A percentile compares a stretch with the other conserved stretches of the same genome.
These are phyloP conservation scores for Tetracladium maxilliforme DNA, from an alignment of 2,329 filamentous ascomycete species.

Conservation along the genomic window DNA sequence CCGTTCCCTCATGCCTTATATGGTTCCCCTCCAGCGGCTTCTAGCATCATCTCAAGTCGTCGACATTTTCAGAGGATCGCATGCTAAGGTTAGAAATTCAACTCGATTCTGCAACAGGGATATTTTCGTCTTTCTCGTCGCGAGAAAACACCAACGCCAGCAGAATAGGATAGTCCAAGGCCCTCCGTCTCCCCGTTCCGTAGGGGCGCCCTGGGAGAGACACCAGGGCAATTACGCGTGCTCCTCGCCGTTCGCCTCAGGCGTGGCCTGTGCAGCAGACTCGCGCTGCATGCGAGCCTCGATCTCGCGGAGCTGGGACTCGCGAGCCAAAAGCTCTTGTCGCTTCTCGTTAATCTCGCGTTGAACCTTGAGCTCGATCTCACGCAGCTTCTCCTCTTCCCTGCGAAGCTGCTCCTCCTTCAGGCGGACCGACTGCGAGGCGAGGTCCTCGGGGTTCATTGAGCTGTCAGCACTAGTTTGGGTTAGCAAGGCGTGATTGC, in stretches of 20 bases:
- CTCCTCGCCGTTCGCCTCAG: conserved; percentile 16
- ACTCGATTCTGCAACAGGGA: no score
- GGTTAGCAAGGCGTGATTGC: not conserved
- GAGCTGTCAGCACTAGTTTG: conserved; percentile 52
- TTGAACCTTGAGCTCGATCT: conserved; percentile 99
- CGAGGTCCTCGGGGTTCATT: conserved; percentile 95
- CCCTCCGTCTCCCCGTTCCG: no score
- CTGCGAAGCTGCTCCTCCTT: conserved; percentile 99
- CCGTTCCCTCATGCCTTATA: no score
- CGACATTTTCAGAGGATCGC: no score
- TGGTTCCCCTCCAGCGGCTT: no score
- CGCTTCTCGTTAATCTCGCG: conserved; percentile 99
- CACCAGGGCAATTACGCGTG: no score
- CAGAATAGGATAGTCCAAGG: no score
- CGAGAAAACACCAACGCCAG: no score
- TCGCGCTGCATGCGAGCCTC: conserved; percentile 94
- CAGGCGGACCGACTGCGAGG: conserved; percentile 90
- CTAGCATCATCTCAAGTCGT: no score
- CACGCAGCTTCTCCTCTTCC: conserved; percentile 98
- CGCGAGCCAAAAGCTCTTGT: conserved; percentile 91
- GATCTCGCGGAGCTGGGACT: conserved; percentile 97
- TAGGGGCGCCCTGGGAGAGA: no score
- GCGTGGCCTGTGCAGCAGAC: conserved; percentile 35
- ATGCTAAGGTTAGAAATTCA: no score
- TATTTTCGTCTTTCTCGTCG: no score